Base-by-base conservation (phyloP, 148 eudicot genomes). In the Diospyros lotus region DNA sequence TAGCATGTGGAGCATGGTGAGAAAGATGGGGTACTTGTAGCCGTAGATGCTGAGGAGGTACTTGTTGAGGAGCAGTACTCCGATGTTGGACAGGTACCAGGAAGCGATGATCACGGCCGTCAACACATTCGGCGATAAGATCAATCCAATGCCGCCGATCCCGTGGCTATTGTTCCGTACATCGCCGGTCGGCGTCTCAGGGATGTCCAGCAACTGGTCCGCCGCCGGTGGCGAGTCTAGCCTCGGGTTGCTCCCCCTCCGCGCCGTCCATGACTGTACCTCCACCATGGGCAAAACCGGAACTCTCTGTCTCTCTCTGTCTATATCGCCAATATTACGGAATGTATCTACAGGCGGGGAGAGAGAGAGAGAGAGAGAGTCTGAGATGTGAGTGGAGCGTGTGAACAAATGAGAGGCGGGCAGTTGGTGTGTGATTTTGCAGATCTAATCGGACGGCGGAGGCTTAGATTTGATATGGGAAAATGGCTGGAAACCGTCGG, bases 81-180 rank as follows among this genome's bases (percentile, higher is more conserved):
- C 94, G 10, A 90, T 90, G 80, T 90, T 90, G 10, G 89, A 86
- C 13, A 87, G 66, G 78, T 90, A 88, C 90, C 92, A 90, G 2
- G 94, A 76, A 5, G 82, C 86, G 60, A 90, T 80, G 17, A 85
- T 80, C 9, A 66, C n/a, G 4, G 84, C 81, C 6, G 94, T 90
- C 13, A 80, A 6, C 8, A 80, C 3, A 51, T 45, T 38, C 6
- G 89, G 83, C 4, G 89, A 83, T 42, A 48, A 15, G 15, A 82
- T 18, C 54, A 78, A 68, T 28, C 51, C 58, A 48, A 38, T 59
- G 64, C 59, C 38, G 66, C 17, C 48, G 51, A 68, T 48, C 9
- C 5, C 9, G 58, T 53, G 11, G 58, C 58, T 15, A 79, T 53
- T 63, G 75, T 77, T 80, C 15, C 87, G 86, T 50, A 83, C 73